These are phyloP conservation scores for Ceratocystis variospora DNA, from an alignment of 2,329 filamentous ascomycete genomes.

Conservation along the genomic window DNA sequence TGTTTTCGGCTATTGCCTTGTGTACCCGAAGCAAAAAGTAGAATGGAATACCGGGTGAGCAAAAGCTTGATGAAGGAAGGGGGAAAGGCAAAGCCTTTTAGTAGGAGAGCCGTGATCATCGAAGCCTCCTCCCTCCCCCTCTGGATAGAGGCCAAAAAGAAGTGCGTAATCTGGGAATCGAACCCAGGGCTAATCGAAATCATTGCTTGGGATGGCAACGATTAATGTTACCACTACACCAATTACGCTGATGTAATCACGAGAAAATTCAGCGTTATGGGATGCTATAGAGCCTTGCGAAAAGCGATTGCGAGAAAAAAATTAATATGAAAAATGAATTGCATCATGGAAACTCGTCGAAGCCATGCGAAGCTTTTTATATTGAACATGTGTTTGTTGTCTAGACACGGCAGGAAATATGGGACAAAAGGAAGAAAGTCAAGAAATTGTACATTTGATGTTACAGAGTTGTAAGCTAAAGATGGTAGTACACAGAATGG, in stretches of 20 bases:
- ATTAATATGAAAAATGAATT: neutral
- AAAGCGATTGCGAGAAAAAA: neutral
- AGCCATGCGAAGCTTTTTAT: neutral
- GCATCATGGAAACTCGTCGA: neutral
- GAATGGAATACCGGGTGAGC: too few species aligned
- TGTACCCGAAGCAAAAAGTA: too few species aligned
- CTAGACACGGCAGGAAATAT: neutral
- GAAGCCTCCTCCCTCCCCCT: too few species aligned
- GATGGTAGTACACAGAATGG: conserved; percentile 11
- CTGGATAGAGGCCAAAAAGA: neutral
- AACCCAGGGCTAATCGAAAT: conserved; percentile 14
- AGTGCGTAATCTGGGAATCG: conserved; percentile 11
- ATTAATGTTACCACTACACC: conserved; percentile 14
- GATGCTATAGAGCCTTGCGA: neutral
- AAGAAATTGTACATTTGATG: conserved; percentile 3
- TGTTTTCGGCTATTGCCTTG: too few species aligned
- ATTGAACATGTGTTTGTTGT: neutral
- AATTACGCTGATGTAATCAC: neutral
- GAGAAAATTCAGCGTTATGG: neutral
- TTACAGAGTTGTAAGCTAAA: conserved; percentile 9
- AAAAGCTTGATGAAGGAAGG: too few species aligned
- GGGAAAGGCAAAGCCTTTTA: too few species aligned
- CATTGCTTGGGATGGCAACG: conserved; percentile 11
- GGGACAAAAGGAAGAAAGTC: neutral
- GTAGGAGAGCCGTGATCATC: too few species aligned